Conservation (phyloP, 106 monocot species). For the Phalaenopsis aphrodite region DNA sequence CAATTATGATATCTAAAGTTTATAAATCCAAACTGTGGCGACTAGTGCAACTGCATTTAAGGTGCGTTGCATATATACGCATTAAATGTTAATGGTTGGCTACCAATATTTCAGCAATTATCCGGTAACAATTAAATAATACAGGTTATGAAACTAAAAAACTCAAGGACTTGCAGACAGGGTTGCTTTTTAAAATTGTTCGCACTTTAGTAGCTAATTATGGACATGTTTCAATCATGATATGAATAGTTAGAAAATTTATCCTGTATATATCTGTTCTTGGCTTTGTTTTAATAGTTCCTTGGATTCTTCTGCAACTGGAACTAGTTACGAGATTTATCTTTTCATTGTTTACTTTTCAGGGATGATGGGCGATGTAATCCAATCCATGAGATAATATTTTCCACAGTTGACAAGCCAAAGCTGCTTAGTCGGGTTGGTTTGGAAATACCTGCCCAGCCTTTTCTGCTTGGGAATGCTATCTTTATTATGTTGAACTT, state of each 20-base stretch:
- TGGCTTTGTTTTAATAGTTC: not conserved
- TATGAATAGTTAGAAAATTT: not conserved
- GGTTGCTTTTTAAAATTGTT: not conserved
- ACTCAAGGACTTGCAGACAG: not conserved
- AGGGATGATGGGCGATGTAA: constrained; percentile 42
- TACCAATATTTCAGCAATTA: not conserved
- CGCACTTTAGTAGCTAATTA: not conserved
- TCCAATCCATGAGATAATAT: constrained; percentile 77
- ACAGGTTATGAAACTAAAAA: not conserved
- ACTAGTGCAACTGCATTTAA: not conserved
- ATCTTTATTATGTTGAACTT: not conserved
- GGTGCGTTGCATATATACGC: not conserved
- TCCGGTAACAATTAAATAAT: not conserved
- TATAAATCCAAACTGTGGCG: not conserved
- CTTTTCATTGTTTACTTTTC: constrained; percentile 9
- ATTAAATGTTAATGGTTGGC: not conserved
- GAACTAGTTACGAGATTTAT: constrained; percentile 1
- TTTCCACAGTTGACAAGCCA: constrained; percentile 86
- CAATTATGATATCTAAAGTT: too few species aligned
- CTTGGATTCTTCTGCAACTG: not conserved
- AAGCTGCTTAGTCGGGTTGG: constrained; percentile 89
- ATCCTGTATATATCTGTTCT: not conserved
- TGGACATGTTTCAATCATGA: not conserved
- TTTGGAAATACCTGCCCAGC: not conserved
- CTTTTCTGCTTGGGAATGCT: not conserved